A percentile compares a stretch with the other conserved stretches of the same genome.
Conservation (phyloP, 106 monocot genomes). For the Allium cepa region DNA sequence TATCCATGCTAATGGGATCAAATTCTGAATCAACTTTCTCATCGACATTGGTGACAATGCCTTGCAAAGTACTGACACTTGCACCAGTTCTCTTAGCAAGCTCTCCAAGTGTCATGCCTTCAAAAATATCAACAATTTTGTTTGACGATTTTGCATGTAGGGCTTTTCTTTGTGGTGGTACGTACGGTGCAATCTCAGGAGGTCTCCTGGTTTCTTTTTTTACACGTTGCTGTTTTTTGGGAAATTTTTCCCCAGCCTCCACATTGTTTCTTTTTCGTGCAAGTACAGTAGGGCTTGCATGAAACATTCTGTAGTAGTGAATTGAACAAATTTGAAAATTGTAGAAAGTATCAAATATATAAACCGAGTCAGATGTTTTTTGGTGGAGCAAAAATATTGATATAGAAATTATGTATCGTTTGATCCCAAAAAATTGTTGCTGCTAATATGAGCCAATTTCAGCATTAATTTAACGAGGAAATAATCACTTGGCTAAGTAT, state of each 20-base stretch:
- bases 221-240: constrained; percentile 39
- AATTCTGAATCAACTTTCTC: constrained; percentile 86
- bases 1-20: constrained; percentile 67
- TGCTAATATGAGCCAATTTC: no score
- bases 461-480: no score
- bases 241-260: constrained; percentile 48
- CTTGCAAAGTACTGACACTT: constrained; percentile 43
- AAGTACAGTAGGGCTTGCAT: constrained; percentile 35
- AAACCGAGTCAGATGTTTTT: background rate
- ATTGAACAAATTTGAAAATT: background rate
- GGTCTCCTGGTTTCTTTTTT: constrained; percentile 55
- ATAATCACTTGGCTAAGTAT: no score
- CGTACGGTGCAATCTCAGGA: constrained; percentile 75
- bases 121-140: constrained; percentile 89
- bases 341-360: background rate
- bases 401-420: background rate
- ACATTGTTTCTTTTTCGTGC: constrained; percentile 36
- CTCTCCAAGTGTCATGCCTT: constrained; percentile 90
- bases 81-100: constrained; percentile 80
- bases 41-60: constrained; percentile 62
- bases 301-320: constrained; percentile 50
- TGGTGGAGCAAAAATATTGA: background rate
- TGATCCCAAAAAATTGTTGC: no score
- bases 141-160: constrained; percentile 33
- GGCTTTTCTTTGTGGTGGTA: constrained; percentile 52